Evolutionary conservation across 2,329 filamentous ascomycete genomes (phyloP).

Genomic region (Calonectria pseudoturangicola): DNA sequence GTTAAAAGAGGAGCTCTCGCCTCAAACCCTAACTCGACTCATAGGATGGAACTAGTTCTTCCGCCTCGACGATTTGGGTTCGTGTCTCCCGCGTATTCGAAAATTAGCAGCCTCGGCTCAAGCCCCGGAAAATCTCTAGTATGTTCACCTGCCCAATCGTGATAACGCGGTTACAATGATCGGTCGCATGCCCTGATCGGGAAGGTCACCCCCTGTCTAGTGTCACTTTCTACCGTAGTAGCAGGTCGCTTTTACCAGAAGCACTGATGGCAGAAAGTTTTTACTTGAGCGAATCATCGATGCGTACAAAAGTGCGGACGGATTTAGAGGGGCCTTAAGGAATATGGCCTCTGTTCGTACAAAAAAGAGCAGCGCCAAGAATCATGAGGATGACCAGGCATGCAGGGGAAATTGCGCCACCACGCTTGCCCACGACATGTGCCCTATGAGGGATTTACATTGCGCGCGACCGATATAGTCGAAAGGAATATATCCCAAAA

Average conservation of each 20-base stretch:
- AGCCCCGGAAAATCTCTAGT: neutral
- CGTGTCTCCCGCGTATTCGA: neutral
- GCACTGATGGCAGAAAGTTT: neutral
- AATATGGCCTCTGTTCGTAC: neutral
- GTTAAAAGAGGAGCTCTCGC: neutral
- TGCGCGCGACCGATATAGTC: neutral
- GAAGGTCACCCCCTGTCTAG: constrained; percentile 31
- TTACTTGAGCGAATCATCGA: neutral
- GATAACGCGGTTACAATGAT: constrained; percentile 34
- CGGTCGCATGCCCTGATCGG: constrained; percentile 32
- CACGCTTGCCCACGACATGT: neutral
- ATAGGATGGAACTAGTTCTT: constrained; percentile 22
- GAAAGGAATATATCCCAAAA: constrained; percentile 1
- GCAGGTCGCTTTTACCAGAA: neutral
- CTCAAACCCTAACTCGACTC: too few relatives aligned
- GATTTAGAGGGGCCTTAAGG: neutral
- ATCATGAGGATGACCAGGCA: neutral
- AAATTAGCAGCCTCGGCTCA: constrained; percentile 5
- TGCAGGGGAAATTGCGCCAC: constrained; percentile 17
- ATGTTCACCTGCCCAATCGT: constrained; percentile 31
- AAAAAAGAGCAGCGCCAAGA: neutral
- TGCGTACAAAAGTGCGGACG: neutral
- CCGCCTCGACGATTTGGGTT: neutral
- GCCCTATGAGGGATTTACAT: constrained; percentile 18
- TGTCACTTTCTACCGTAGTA: constrained; percentile 1